These are phyloP conservation scores for Aspergillus panamensis DNA, from an alignment of 495 filamentous ascomycete species.

Conservation along the genomic window DNA sequence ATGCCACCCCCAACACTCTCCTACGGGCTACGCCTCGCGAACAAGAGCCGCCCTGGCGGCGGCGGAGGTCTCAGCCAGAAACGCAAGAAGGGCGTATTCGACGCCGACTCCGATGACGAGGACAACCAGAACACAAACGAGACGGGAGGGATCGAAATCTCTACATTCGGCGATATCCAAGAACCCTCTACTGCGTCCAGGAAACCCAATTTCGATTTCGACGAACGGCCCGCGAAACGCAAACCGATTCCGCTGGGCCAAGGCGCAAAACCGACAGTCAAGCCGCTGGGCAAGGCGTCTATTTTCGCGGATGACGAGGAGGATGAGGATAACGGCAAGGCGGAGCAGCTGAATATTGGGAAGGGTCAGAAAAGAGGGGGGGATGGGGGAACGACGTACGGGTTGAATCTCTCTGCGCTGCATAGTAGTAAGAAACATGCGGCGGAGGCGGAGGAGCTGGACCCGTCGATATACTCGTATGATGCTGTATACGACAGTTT, in stretches of 20 bases:
- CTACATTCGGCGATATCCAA: conserved; percentile 41
- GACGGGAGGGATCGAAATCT: conserved; percentile 33
- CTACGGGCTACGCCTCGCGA: conserved; percentile 58
- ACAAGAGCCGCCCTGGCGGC: conserved; percentile 24
- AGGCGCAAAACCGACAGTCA: conserved; percentile 28
- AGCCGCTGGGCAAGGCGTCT: conserved; percentile 35
- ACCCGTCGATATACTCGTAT: conserved; percentile 56
- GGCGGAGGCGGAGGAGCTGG: conserved; percentile 44
- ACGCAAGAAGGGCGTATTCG: conserved; percentile 51
- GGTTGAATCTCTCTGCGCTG: conserved; percentile 40
- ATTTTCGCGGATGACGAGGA: conserved; percentile 36
- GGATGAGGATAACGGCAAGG: background rate
- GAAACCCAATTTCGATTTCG: conserved; percentile 17
- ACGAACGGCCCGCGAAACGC: conserved; percentile 34
- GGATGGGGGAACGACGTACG: background rate
- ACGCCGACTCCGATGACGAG: conserved; percentile 46
- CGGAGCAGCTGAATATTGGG: conserved; percentile 3
- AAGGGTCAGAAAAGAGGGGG: conserved; percentile 16
- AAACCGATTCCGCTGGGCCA: conserved; percentile 29
- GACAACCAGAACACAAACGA: conserved; percentile 27
- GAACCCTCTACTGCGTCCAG: conserved; percentile 22
- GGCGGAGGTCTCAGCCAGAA: conserved; percentile 33
- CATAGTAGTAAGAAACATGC: conserved; percentile 48
- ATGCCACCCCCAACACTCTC: conserved; percentile 47
- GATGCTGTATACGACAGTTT: conserved; percentile 53